Base-by-base conservation (phyloP, 495 filamentous ascomycete species). In the Penicillium paxilli region DNA sequence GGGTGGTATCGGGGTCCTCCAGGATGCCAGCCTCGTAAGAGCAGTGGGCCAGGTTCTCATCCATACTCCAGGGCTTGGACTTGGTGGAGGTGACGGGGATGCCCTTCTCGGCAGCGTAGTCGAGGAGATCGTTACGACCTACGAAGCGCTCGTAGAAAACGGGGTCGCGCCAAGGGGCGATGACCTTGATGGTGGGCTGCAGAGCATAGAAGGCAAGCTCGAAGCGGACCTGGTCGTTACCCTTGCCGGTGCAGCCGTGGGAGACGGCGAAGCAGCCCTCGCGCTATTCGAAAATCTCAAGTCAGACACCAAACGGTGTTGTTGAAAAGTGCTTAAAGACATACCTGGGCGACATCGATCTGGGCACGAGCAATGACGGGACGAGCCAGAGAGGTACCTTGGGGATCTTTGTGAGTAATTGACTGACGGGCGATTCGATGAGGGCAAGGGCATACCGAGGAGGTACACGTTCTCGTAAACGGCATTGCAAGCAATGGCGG, bases 1-100 rank as follows among this genome's bases (percentile, higher is more conserved):
- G 83, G 55, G 75, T 76, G 64, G 64, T 68, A 54, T 76, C 65
- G 51, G 83, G 75, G 44, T 80, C 78, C 66, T 80, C 76, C 45
- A 73, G 57, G 44, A 76, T 87, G 57, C 92, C 92, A 44, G 88
- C 88, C 78, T 96, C 92, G 67, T 96, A 97, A 44, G 77, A 83
- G 82, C 91, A 96, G 73, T 96, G 92, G 20, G 91, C 91, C 54
- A 94, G 75, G 78, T 96, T 96, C 73, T 90, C 90, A 58, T 95
- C 91, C 71, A 78, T 80, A 45, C 76, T 83, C 86, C 87, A 96
- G 44, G 91, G 91, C 73, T 90, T 88, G 51, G 85, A 80, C 80
- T 95, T 96, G 64, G 90, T 92, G 57, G 86, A 89, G 40, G 86
- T 87, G 55, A 96, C 91, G 25, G 93, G 92, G 52, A 96, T 93